These are phyloP conservation scores for Pouteria campechiana DNA, from an alignment of 179 eudicot genomes.

Conservation along the genomic window DNA sequence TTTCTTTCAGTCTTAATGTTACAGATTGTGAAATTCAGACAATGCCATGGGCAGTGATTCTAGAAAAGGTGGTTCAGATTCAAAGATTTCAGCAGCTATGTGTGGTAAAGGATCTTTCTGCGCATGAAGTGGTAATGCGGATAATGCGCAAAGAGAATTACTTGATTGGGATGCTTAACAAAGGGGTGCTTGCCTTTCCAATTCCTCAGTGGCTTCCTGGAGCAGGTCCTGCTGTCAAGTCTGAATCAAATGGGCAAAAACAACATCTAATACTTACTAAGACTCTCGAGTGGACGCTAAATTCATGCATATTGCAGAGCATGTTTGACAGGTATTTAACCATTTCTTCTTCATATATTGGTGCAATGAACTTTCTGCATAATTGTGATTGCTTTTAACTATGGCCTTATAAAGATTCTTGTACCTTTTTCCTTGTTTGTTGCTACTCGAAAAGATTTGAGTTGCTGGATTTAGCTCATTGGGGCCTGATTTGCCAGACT, in stretches of 20 bases:
- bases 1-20: conserved; percentile 67
- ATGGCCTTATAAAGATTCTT: no score
- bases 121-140: conserved; percentile 88
- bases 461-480: no score
- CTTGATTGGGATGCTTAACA: conserved; percentile 94
- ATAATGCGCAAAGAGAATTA: conserved; percentile 96
- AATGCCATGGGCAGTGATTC: conserved; percentile 78
- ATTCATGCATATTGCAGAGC: conserved; percentile 93
- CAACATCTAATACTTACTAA: conserved; percentile 62
- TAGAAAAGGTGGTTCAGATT: conserved; percentile 71
- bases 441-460: no score
- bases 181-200: conserved; percentile 84
- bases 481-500: no score
- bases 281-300: conserved; percentile 96
- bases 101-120: conserved; percentile 81
- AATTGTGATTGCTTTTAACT: no score
- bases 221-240: conserved; percentile 56
- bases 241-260: conserved; percentile 30
- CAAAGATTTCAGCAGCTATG: conserved; percentile 67
- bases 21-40: conserved; percentile 85
- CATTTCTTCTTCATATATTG: neutral
- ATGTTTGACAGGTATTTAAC: conserved; percentile 84
- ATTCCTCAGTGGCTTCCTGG: conserved; percentile 85
- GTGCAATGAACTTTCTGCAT: no score
- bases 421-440: no score